Percentiles rank a stretch among this genome's conserved stretches.
Evolutionary conservation across 371 early-diverging fungal species (phyloP).

Genomic region (Haplosporangium sp.): DNA sequence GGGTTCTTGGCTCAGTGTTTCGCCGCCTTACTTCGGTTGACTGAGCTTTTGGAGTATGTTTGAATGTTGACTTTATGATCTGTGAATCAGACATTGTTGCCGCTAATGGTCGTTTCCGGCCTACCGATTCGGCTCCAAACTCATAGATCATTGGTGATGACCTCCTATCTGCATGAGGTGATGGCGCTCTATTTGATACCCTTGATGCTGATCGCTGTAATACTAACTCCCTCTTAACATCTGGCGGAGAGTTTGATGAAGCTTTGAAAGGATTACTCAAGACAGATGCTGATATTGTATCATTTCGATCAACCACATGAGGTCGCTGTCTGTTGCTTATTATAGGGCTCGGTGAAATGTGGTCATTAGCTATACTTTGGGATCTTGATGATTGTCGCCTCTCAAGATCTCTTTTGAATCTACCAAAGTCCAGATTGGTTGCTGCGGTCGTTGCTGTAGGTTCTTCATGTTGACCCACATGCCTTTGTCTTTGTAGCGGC

Average conservation of each 20-base stretch:
- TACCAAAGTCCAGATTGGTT: conserved; percentile 37
- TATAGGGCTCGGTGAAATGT: background rate
- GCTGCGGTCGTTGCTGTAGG: background rate
- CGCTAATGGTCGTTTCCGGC: conserved; percentile 30
- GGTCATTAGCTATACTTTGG: conserved; percentile 3
- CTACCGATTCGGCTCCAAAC: conserved; percentile 11
- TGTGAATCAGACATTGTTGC: conserved; percentile 3
- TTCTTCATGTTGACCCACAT: background rate
- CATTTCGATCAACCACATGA: background rate
- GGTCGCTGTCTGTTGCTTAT: conserved; percentile 1
- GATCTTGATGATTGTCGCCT: conserved; percentile 29
- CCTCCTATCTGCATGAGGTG: background rate
- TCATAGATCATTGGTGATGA: background rate
- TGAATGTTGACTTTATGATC: background rate
- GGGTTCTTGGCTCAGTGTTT: background rate
- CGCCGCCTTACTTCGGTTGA: background rate
- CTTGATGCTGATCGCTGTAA: background rate
- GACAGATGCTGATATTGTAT: conserved; percentile 1
- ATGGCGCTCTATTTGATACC: background rate
- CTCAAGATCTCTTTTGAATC: conserved; percentile 51
- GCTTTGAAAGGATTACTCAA: conserved; percentile 17
- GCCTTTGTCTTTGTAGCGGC: background rate
- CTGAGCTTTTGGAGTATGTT: background rate
- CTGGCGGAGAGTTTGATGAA: conserved; percentile 2
- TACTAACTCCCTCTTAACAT: background rate